These are phyloP conservation scores for Apostasia shenzhenica DNA, from an alignment of 106 monocot species.

Conservation along the genomic window DNA sequence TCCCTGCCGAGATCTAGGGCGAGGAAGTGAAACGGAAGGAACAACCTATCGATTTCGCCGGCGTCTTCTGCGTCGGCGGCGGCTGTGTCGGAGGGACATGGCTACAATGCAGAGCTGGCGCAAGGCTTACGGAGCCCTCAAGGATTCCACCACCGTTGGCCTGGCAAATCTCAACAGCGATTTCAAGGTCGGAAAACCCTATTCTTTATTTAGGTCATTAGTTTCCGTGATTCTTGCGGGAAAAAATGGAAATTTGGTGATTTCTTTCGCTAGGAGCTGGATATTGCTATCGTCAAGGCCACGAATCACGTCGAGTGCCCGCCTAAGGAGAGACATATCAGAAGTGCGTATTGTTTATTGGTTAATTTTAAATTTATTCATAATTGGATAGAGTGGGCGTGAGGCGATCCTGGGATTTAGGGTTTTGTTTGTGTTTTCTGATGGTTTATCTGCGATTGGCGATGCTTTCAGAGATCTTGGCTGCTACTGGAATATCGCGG, in stretches of 20 bases:
- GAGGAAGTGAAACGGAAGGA: too few relatives aligned
- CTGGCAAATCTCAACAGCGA: conserved; percentile 97
- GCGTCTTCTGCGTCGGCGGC: background rate
- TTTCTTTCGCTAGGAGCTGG: conserved; percentile 43
- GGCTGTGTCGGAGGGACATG: conserved; percentile 22
- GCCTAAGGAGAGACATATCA: conserved; percentile 67
- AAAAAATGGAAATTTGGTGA: too few relatives aligned
- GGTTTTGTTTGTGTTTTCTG: background rate
- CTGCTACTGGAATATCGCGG: conserved; percentile 40
- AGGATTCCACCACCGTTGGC: conserved; percentile 89
- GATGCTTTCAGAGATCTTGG: conserved; percentile 44
- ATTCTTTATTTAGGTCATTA: background rate
- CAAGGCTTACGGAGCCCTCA: conserved; percentile 85
- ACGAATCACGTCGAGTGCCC: conserved; percentile 78
- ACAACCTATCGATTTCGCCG: background rate
- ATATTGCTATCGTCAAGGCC: conserved; percentile 68
- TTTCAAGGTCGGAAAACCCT: conserved; percentile 58
- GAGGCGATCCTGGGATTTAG: too few relatives aligned
- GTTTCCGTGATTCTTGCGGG: background rate
- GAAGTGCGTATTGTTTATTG: conserved; percentile 27
- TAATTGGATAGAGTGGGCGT: too few relatives aligned
- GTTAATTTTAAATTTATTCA: too few relatives aligned
- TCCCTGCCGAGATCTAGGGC: too few relatives aligned
- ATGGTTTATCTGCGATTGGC: background rate
- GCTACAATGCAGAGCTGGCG: conserved; percentile 65